These are phyloP conservation scores for Pleoardoris graminearum DNA, from an alignment of 2,329 filamentous ascomycete genomes.

Conservation along the genomic window DNA sequence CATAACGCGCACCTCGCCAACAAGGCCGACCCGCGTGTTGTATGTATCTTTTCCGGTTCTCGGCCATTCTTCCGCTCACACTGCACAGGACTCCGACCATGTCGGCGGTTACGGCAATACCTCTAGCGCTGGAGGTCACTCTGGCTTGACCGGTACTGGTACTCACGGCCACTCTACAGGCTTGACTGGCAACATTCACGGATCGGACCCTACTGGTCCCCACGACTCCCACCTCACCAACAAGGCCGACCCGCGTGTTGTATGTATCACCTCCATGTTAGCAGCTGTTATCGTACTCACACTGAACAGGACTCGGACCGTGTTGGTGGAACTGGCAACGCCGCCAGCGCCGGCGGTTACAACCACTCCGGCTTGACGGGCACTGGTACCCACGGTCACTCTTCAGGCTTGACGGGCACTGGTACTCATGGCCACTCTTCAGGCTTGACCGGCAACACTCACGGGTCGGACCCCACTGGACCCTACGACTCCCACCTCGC, in stretches of 20 bases:
- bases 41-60: no score
- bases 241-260: slow-evolving; percentile 39
- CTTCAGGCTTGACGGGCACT: slow-evolving; percentile 7
- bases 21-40: slow-evolving; percentile 37
- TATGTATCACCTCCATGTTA: slow-evolving; percentile 29
- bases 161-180: neutral
- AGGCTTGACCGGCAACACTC: slow-evolving; percentile 1
- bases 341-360: no score
- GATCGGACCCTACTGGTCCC: slow-evolving; percentile 34
- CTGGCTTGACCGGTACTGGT: slow-evolving; percentile 11
- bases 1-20: slow-evolving; percentile 33
- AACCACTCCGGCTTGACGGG: slow-evolving; percentile 25
- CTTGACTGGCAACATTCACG: slow-evolving; percentile 11
- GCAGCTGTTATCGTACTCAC: no score
- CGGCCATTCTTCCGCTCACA: neutral
- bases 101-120: slow-evolving; percentile 26
- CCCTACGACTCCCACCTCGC: slow-evolving; percentile 30
- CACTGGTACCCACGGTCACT: slow-evolving; percentile 5
- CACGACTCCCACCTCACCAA: slow-evolving; percentile 33
- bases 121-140: neutral
- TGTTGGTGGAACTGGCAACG: no score
- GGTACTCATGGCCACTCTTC: slow-evolving; percentile 19
- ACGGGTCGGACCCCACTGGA: slow-evolving; percentile 30
- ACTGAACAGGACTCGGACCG: no score
- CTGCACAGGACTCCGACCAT: slow-evolving; percentile 21